Evolutionary conservation across 225 moss, liverwort and hornwort genomes (phyloP).

Genomic region (Bryum argenteum): DNA sequence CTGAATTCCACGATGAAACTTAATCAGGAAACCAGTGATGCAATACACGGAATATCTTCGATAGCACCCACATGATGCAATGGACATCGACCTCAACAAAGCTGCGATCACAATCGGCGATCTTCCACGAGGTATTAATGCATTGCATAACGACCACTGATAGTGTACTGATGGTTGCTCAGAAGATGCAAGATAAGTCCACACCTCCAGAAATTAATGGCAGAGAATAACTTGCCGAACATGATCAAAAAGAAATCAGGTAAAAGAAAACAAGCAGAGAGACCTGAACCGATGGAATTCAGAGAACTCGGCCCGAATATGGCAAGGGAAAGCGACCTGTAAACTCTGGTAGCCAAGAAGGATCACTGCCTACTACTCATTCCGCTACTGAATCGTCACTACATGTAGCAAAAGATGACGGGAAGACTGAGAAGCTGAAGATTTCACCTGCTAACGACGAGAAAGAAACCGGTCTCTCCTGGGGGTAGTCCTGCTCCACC

Average conservation of each 20-base stretch:
- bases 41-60: neutral
- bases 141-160: neutral
- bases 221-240: neutral
- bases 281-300: constrained; percentile 2
- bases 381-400: neutral
- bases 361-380: constrained; percentile 14
- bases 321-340: neutral
- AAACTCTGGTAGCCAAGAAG: neutral
- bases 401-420: neutral
- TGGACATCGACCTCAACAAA: neutral
- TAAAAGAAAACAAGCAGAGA: neutral
- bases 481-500: constrained; percentile 23
- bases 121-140: neutral
- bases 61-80: neutral
- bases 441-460: constrained; percentile 35
- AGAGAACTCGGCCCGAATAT: neutral
- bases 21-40: constrained; percentile 22
- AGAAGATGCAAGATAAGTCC: neutral
- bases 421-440: neutral
- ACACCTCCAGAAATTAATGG: neutral
- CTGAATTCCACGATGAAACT: constrained; percentile 17
- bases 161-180: neutral
- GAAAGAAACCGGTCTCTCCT: constrained; percentile 24
- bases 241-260: neutral
- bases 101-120: neutral